phyloP scores from a whole-genome alignment of 73 alveolate genomes.

The Loxodes magnus region DNA sequence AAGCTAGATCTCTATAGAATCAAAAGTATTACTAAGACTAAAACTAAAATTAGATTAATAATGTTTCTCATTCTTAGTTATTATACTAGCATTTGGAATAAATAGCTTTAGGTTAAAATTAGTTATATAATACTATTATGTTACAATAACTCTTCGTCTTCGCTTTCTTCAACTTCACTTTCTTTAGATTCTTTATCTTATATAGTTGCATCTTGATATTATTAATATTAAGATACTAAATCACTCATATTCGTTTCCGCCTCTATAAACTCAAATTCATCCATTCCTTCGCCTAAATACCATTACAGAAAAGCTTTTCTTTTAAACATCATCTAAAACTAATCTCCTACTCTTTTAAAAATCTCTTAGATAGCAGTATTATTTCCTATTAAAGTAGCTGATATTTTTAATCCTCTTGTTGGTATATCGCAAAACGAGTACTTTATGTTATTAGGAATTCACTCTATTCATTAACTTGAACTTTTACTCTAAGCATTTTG shows the following conservation, averaged over 20 bases:
- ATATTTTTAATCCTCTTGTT: constrained; percentile 57
- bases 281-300: constrained; percentile 86
- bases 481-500: constrained; percentile 85
- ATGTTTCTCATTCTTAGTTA: too few relatives aligned
- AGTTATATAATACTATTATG: too few relatives aligned
- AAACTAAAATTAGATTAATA: too few relatives aligned
- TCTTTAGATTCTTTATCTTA: too few relatives aligned
- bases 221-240: constrained; percentile 87
- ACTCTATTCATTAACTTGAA: constrained; percentile 88
- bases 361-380: constrained; percentile 60
- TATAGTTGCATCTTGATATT: constrained; percentile 90
- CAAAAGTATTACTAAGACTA: too few relatives aligned
- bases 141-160: too few relatives aligned
- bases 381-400: constrained; percentile 60
- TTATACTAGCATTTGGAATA: too few relatives aligned
- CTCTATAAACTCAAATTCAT: constrained; percentile 85
- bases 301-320: constrained; percentile 85
- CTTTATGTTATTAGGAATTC: constrained; percentile 93
- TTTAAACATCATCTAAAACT: constrained; percentile 79
- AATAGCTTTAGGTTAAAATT: too few relatives aligned
- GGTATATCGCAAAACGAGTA: constrained; percentile 84
- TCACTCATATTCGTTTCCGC: constrained; percentile 94
- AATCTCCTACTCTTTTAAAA: constrained; percentile 70
- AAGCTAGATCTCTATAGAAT: too few relatives aligned
- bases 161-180: too few relatives aligned